Conservation (phyloP, 768 basidiomycete species). For the Boletus rex-veris region DNA sequence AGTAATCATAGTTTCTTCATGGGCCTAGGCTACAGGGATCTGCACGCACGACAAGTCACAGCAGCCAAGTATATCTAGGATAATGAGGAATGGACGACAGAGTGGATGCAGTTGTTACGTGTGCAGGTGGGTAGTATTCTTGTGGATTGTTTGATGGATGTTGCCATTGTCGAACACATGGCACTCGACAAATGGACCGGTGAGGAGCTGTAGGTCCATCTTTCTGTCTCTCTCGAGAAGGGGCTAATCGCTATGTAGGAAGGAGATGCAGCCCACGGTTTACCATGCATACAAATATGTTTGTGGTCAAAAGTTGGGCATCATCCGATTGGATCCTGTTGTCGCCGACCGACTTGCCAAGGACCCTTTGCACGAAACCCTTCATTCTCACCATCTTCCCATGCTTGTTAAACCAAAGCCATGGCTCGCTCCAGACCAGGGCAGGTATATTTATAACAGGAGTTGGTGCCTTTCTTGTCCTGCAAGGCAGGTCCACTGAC, state of each 20-base stretch:
- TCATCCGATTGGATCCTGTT: conserved; percentile 80
- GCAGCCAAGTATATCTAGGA: conserved; percentile 63
- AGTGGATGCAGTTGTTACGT: conserved; percentile 78
- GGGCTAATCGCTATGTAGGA: conserved; percentile 35
- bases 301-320: conserved; percentile 89
- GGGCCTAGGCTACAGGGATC: conserved; percentile 52
- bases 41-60: conserved; percentile 62
- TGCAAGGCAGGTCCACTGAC: not conserved
- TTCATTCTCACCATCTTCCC: conserved; percentile 92
- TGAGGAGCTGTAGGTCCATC: conserved; percentile 50
- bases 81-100: conserved; percentile 68
- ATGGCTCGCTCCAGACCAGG: conserved; percentile 74
- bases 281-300: conserved; percentile 88
- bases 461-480: conserved; percentile 41
- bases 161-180: conserved; percentile 69
- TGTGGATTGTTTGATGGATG: conserved; percentile 79
- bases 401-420: conserved; percentile 92
- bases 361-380: conserved; percentile 62
- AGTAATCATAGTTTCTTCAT: conserved; percentile 49
- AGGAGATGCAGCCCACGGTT: conserved; percentile 86
- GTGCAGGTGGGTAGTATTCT: conserved; percentile 80
- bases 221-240: not conserved
- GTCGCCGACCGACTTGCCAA: conserved; percentile 75
- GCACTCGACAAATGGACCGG: conserved; percentile 56
- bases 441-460: conserved; percentile 79